phyloP scores from a whole-genome alignment of 2,329 filamentous ascomycete genomes.

The Hysterium pulicare region DNA sequence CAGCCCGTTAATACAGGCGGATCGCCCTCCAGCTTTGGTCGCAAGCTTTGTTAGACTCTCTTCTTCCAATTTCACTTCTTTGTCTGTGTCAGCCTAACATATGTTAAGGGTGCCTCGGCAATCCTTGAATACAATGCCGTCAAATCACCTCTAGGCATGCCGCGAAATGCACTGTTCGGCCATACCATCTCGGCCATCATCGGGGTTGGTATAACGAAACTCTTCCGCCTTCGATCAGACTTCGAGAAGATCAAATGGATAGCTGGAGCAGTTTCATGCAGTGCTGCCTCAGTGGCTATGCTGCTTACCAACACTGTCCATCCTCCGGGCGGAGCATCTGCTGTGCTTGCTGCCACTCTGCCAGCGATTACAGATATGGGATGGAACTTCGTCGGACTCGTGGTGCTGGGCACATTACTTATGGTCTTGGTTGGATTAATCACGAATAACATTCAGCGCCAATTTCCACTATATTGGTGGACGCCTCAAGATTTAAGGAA shows the following conservation, averaged over 20 bases:
- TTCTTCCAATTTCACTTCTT: neutral
- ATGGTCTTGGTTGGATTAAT: slow-evolving; percentile 43
- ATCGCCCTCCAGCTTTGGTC: slow-evolving; percentile 43
- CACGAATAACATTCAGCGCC: slow-evolving; percentile 46
- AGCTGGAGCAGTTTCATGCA: slow-evolving; percentile 43
- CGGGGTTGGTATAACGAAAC: slow-evolving; percentile 44
- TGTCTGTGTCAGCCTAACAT: slow-evolving; percentile 5
- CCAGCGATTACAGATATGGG: slow-evolving; percentile 41
- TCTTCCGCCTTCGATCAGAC: slow-evolving; percentile 40
- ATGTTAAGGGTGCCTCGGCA: slow-evolving; percentile 44
- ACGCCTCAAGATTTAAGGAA: slow-evolving; percentile 38
- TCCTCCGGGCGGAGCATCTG: slow-evolving; percentile 50
- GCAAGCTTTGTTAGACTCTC: slow-evolving; percentile 38
- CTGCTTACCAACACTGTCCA: slow-evolving; percentile 47
- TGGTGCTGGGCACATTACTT: slow-evolving; percentile 40
- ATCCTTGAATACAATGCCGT: slow-evolving; percentile 49
- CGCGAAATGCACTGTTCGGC: slow-evolving; percentile 45
- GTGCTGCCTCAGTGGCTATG: slow-evolving; percentile 44
- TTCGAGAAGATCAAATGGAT: slow-evolving; percentile 44
- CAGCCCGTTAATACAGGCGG: slow-evolving; percentile 32
- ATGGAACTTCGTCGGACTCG: slow-evolving; percentile 44
- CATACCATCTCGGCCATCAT: slow-evolving; percentile 45
- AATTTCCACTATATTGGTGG: slow-evolving; percentile 51
- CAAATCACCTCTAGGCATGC: slow-evolving; percentile 46
- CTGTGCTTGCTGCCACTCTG: slow-evolving; percentile 44